Conservation (phyloP, 2,329 filamentous ascomycete species). For the Pseudocercospora pini-densiflorae region DNA sequence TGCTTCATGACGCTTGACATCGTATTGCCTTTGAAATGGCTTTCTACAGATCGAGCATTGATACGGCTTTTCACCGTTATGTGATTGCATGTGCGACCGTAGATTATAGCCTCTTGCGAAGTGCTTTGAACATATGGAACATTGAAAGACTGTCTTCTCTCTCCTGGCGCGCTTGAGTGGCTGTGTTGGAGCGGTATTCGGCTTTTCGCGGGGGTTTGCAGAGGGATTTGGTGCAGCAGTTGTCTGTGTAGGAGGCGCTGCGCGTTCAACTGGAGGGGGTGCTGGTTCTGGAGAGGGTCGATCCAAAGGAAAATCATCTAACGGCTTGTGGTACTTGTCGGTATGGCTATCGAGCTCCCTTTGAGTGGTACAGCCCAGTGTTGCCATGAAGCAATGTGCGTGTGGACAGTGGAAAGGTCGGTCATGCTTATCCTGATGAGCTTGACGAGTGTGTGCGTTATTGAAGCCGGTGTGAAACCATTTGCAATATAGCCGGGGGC, state of each 20-base stretch:
- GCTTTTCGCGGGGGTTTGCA: too few species aligned
- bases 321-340: background rate
- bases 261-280: too few species aligned
- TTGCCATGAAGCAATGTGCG: constrained; percentile 11
- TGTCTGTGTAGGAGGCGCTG: background rate
- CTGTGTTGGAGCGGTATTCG: too few species aligned
- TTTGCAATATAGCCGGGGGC: constrained; percentile 18
- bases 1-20: constrained; percentile 94
- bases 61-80: constrained; percentile 95
- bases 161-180: constrained; percentile 72
- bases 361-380: constrained; percentile 16
- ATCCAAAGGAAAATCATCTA: background rate
- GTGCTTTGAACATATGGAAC: constrained; percentile 85
- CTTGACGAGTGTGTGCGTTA: background rate
- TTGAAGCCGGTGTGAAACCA: constrained; percentile 20
- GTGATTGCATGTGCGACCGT: constrained; percentile 89
- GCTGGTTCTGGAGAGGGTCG: too few species aligned
- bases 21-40: constrained; percentile 94
- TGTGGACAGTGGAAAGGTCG: constrained; percentile 14
- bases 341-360: constrained; percentile 17
- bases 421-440: constrained; percentile 20
- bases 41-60: constrained; percentile 96
- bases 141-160: constrained; percentile 95
- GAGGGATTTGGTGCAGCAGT: too few species aligned
- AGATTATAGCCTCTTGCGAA: constrained; percentile 97